Conservation (phyloP, 2,329 filamentous ascomycete species). For the Penicillium sp. region DNA sequence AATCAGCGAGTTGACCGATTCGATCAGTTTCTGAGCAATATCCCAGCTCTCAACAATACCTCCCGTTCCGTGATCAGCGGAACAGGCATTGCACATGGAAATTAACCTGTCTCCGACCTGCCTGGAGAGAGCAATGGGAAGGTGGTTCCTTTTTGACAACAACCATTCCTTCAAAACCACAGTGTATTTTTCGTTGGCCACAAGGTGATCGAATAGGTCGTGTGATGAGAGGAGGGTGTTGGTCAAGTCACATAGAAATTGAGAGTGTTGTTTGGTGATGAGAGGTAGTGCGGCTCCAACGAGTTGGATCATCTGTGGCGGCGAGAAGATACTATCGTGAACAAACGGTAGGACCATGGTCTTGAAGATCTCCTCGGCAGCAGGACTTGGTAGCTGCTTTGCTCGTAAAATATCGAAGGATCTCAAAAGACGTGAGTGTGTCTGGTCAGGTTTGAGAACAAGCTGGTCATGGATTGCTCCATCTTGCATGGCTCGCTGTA, state of each 20-base stretch:
- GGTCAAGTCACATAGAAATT: slow-evolving; percentile 3
- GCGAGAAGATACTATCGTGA: slow-evolving; percentile 6
- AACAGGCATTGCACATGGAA: slow-evolving; percentile 11
- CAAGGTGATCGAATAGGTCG: slow-evolving; percentile 9
- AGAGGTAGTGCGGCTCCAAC: slow-evolving; percentile 14
- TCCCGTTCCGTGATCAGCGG: slow-evolving; percentile 7
- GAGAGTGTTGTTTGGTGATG: background rate
- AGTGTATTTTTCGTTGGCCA: slow-evolving; percentile 9
- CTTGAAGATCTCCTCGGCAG: slow-evolving; percentile 12
- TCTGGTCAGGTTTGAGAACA: slow-evolving; percentile 6
- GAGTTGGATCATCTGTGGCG: slow-evolving; percentile 4
- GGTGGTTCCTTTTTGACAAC: slow-evolving; percentile 7
- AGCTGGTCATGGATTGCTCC: slow-evolving; percentile 7
- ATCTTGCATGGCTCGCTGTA: slow-evolving; percentile 7
- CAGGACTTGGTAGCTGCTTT: slow-evolving; percentile 1
- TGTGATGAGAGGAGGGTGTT: slow-evolving; percentile 1
- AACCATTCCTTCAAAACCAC: slow-evolving; percentile 11
- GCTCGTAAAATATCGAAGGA: slow-evolving; percentile 9
- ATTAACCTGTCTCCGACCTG: slow-evolving; percentile 7
- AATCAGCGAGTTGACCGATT: slow-evolving; percentile 1
- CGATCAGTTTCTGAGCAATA: slow-evolving; percentile 1
- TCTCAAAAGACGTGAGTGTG: slow-evolving; percentile 12
- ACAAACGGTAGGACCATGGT: slow-evolving; percentile 9
- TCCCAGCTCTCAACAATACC: background rate
- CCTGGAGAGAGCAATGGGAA: background rate